Evolutionary conservation across 768 basidiomycete genomes (phyloP).

Genomic region (Psilocybe azurescens): DNA sequence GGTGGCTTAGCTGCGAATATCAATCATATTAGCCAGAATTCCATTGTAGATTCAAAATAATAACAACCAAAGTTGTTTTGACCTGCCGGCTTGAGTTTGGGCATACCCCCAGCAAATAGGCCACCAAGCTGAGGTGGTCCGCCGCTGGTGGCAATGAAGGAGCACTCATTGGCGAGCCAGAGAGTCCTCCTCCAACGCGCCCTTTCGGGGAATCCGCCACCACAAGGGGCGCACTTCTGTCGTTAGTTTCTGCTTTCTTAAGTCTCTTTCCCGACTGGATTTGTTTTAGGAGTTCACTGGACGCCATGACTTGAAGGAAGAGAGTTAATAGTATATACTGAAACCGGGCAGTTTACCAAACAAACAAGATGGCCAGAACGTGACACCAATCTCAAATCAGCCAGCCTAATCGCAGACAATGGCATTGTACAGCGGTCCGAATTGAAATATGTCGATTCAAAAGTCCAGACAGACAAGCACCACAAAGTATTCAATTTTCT

Average conservation of each 20-base stretch:
- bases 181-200: constrained; percentile 30
- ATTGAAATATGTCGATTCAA: no score
- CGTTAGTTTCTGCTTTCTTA: constrained; percentile 84
- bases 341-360: constrained; percentile 13
- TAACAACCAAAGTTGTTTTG: constrained; percentile 58
- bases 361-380: constrained; percentile 8
- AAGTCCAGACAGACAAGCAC: no score
- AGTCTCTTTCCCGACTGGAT: constrained; percentile 85
- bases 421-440: no score
- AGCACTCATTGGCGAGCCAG: constrained; percentile 20
- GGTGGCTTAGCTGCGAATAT: constrained; percentile 58
- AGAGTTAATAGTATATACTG: background rate
- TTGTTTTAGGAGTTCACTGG: constrained; percentile 75
- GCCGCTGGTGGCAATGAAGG: constrained; percentile 30
- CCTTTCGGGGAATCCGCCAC: constrained; percentile 46
- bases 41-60: constrained; percentile 10
- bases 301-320: constrained; percentile 58
- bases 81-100: constrained; percentile 86
- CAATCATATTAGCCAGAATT: constrained; percentile 1
- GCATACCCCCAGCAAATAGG: constrained; percentile 91
- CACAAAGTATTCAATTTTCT: no score
- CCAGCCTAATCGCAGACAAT: no score
- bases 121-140: constrained; percentile 82
- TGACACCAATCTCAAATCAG: background rate
- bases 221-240: constrained; percentile 73